Conservation (phyloP, 331 rosid species). For the Spiraea crenata region DNA sequence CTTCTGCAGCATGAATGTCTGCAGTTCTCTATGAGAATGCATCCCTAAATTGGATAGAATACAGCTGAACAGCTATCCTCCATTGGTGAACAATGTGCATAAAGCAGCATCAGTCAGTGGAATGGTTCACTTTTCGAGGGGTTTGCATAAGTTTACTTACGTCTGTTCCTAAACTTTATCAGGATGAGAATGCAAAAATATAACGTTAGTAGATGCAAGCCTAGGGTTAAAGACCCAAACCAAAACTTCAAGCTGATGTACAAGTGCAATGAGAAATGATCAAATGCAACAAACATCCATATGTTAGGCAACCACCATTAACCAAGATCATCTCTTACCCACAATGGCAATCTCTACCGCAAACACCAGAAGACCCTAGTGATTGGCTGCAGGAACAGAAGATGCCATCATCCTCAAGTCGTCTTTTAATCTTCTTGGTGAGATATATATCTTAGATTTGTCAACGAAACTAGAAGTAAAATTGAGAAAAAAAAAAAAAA, state of each 20-base stretch:
- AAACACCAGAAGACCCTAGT: conserved; percentile 58
- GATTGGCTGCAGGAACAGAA: conserved; percentile 72
- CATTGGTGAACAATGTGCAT: background rate
- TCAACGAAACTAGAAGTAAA: conserved; percentile 45
- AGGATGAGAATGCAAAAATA: background rate
- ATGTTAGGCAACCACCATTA: background rate
- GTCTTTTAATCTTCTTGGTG: conserved; percentile 70
- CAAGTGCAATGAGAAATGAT: background rate
- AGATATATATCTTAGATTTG: conserved; percentile 70
- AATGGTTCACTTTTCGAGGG: background rate
- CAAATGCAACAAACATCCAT: background rate
- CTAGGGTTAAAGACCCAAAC: background rate
- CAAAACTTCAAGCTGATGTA: background rate
- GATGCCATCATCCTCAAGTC: conserved; percentile 87
- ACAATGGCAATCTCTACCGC: conserved; percentile 88
- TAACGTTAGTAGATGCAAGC: background rate
- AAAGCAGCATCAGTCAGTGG: background rate
- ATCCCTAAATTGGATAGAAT: background rate
- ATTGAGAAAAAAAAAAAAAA: conserved; percentile 16
- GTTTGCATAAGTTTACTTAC: background rate
- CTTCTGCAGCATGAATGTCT: background rate
- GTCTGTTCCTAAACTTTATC: background rate
- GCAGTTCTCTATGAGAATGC: background rate
- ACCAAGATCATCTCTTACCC: conserved; percentile 58
- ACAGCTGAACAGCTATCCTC: background rate